A percentile compares a stretch with the other conserved stretches of the same genome.
phyloP scores from a whole-genome alignment of 768 basidiomycete species.

The Pleurotus eryngii region DNA sequence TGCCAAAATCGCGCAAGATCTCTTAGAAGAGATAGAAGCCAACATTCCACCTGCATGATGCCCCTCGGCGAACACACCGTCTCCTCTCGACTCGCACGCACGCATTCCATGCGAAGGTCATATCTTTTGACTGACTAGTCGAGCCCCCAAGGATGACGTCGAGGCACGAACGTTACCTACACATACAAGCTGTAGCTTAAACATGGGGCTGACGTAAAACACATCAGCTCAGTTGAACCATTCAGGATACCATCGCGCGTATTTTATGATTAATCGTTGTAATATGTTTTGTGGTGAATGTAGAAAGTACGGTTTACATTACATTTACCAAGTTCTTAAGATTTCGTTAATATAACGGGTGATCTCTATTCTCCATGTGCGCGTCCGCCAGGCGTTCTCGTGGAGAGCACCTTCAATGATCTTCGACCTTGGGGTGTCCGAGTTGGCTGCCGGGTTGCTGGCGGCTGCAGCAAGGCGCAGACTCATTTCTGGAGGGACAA shows the following conservation, averaged over 20 bases:
- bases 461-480: slow-evolving; percentile 16
- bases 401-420: slow-evolving; percentile 31
- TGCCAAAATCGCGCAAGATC: slow-evolving; percentile 68
- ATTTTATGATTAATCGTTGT: slow-evolving; percentile 8
- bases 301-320: neutral
- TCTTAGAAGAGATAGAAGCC: slow-evolving; percentile 54
- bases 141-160: neutral
- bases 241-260: neutral
- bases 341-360: slow-evolving; percentile 4
- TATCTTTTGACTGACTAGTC: neutral
- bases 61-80: neutral
- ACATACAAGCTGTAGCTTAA: neutral
- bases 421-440: slow-evolving; percentile 17
- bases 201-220: neutral
- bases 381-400: slow-evolving; percentile 33
- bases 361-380: slow-evolving; percentile 25
- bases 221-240: neutral
- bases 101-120: neutral
- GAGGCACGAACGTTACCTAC: neutral
- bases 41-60: slow-evolving; percentile 41
- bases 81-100: neutral
- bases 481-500: slow-evolving; percentile 41
- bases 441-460: neutral
- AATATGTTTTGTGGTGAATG: neutral
- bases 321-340: neutral